phyloP scores from a whole-genome alignment of 2,329 filamentous ascomycete genomes.

The Botryotinia globosa region DNA sequence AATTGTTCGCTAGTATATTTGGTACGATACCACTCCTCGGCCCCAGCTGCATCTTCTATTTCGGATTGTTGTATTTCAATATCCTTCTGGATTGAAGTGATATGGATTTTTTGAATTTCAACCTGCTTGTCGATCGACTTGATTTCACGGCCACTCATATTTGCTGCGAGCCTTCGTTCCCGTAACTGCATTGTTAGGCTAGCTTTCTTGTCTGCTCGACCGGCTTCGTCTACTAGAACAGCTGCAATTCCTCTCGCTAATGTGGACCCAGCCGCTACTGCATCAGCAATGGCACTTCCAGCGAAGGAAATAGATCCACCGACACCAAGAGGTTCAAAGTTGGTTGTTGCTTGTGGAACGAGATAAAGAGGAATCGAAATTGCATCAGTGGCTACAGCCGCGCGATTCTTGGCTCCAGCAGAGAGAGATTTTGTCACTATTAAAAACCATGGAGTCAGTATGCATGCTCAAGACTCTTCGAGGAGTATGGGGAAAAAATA shows the following conservation, averaged over 20 bases:
- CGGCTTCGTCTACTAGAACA: neutral
- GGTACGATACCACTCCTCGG: constrained; percentile 2
- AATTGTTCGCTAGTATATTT: constrained; percentile 5
- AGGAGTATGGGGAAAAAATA: neutral
- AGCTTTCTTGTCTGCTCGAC: constrained; percentile 4
- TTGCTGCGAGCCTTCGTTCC: constrained; percentile 4
- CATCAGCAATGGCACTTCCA: neutral
- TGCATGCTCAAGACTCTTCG: neutral
- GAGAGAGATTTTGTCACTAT: neutral
- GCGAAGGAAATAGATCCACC: neutral
- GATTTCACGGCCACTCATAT: constrained; percentile 2
- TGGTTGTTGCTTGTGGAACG: neutral
- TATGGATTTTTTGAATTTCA: neutral
- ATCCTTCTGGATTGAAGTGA: constrained; percentile 2
- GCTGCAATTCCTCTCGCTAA: neutral
- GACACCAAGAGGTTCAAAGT: neutral
- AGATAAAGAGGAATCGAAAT: neutral
- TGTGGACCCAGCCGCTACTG: neutral
- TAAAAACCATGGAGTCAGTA: neutral
- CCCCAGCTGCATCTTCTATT: neutral
- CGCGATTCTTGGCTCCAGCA: neutral
- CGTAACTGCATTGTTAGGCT: constrained; percentile 2
- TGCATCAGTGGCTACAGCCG: neutral
- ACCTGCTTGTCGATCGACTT: constrained; percentile 6
- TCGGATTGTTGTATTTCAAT: neutral